These are phyloP conservation scores for Metarhizium brunneum DNA, from an alignment of 2,329 filamentous ascomycete genomes.

Conservation along the genomic window DNA sequence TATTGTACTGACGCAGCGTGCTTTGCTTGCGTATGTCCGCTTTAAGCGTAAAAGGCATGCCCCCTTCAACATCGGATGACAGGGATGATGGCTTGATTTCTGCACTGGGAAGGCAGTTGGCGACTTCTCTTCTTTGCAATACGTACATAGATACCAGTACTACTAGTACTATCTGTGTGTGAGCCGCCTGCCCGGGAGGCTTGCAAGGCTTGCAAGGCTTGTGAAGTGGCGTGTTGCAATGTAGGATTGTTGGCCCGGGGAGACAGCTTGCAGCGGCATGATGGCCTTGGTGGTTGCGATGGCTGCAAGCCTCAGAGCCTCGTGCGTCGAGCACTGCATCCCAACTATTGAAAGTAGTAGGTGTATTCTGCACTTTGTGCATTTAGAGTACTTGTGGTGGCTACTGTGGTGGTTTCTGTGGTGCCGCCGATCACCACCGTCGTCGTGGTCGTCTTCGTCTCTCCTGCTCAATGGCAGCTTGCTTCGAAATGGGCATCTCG, in stretches of 20 bases:
- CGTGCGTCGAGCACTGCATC: not conserved
- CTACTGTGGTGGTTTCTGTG: not conserved
- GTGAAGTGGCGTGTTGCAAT: not conserved
- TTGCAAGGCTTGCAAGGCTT: not conserved
- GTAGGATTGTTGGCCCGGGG: not conserved
- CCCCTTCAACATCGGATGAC: too few species aligned
- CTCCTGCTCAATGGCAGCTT: not conserved
- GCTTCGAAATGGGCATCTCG: not conserved
- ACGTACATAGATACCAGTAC: too few species aligned
- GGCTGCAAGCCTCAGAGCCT: not conserved
- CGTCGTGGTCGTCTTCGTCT: too few species aligned
- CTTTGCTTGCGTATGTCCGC: too few species aligned
- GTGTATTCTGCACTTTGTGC: too few species aligned
- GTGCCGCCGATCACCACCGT: not conserved
- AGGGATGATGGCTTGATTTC: too few species aligned
- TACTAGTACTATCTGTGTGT: too few species aligned
- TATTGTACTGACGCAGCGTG: too few species aligned
- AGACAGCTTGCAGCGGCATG: not conserved
- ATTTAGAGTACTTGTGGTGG: too few species aligned
- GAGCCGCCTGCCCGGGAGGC: not conserved
- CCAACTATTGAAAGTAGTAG: not conserved
- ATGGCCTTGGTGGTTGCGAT: not conserved
- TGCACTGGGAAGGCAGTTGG: too few species aligned
- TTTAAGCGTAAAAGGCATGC: too few species aligned
- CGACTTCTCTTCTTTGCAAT: too few species aligned